Base-by-base conservation (phyloP, 768 basidiomycete species). In the Suillus ampliporus region DNA sequence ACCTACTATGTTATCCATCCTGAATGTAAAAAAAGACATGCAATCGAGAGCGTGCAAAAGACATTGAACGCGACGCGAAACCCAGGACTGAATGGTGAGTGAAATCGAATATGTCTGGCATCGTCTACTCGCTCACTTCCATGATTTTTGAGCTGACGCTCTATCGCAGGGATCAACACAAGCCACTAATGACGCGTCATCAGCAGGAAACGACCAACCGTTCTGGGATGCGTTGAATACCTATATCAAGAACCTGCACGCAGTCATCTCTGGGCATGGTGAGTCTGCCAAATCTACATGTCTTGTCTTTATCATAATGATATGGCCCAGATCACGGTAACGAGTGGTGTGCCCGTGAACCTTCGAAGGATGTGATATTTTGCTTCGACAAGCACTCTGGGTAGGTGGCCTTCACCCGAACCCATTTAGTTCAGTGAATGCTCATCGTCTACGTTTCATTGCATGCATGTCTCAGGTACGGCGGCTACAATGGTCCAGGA, bases 311-410 rank as follows among this genome's bases (percentile, higher is more conserved):
- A 9, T 37, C 44, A 14, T 4, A 43, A 78, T 91, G n/a, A n/a
- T n/a, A n/a, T n/a, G n/a, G n/a, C n/a, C n/a, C 31, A 89, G 90
- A 89, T 70, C 91, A 92, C 65, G 91, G 91, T 1, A 82, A 92
- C 62, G 89, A 91, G 71, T 92, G 91, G 91, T 92, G 91, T 64
- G 83, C 84, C 9, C 84, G 89, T 19, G 88, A 91, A 63, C 82
- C 83, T 2, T 81, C 79, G 4, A 85, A 86, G 64, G 76, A 84
- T 44, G 82, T 89, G 10, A 83, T 89, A 0, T 90, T 91, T 72
- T 93, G 91, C 71, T 93, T 92, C 65, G 43, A 83, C 69, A 92
- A 92, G 71, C 91, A 92, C 70, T 88, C 89, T 2, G 90, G 90
- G 86, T 90, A 66, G 14, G 70, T 71, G 50, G 4, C 26, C 34